phyloP scores from a whole-genome alignment of 2,329 filamentous ascomycete species.

The Exophiala dermatitidis region DNA sequence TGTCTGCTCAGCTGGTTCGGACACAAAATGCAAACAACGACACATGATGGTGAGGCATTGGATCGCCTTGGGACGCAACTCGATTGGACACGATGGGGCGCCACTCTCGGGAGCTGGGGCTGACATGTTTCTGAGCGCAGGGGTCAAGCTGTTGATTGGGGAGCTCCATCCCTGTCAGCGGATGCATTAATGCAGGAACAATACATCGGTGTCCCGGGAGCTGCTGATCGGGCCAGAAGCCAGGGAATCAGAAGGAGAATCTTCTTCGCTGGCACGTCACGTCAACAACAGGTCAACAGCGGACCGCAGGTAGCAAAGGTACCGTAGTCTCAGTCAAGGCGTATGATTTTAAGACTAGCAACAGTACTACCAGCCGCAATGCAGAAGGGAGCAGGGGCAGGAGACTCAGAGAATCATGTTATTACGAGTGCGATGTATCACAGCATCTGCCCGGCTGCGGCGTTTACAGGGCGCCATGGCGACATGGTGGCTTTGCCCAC shows the following conservation, averaged over 20 bases:
- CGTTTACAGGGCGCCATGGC: not conserved
- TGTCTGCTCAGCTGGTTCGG: not conserved
- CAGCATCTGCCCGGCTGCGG: not conserved
- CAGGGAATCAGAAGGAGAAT: not conserved
- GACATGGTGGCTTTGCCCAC: not conserved
- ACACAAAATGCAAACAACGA: not conserved
- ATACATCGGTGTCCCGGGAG: conserved; percentile 7
- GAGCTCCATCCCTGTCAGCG: not conserved
- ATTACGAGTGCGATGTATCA: too few relatives aligned
- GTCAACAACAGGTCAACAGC: not conserved
- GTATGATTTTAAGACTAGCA: too few relatives aligned
- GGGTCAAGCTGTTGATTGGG: not conserved
- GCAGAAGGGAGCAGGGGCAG: not conserved
- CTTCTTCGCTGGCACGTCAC: not conserved
- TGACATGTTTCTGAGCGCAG: not conserved
- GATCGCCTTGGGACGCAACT: not conserved
- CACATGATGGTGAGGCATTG: not conserved
- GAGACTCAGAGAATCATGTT: too few relatives aligned
- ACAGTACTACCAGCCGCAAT: not conserved
- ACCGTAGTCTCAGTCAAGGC: too few relatives aligned
- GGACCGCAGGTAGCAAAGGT: too few relatives aligned
- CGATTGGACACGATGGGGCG: conserved; percentile 4
- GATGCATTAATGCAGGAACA: conserved; percentile 16
- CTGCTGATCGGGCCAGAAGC: conserved; percentile 5
- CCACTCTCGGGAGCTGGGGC: not conserved